Conservation (phyloP, 768 basidiomycete species). For the Clavaria fumosa region DNA sequence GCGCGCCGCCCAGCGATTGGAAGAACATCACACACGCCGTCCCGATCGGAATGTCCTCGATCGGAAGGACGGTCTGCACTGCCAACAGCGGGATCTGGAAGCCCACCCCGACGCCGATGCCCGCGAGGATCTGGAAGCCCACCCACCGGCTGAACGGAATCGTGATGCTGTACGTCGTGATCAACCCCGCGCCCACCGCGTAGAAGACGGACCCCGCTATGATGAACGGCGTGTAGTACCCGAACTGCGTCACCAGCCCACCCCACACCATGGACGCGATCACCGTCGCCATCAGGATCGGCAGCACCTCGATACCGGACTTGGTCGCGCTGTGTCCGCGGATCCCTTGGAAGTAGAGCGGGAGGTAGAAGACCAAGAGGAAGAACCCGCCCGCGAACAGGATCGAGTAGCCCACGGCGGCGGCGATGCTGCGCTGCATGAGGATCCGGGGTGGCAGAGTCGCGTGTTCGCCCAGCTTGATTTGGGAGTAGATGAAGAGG, state of each 20-base stretch:
- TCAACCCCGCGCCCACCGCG: slow-evolving; percentile 21
- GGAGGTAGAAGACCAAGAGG: not conserved
- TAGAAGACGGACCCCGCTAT: slow-evolving; percentile 16
- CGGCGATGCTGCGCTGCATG: not conserved
- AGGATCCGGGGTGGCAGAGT: not conserved
- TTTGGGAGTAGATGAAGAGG: not conserved
- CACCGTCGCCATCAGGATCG: slow-evolving; percentile 23
- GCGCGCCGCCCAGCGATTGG: no score
- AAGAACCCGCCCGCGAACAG: not conserved
- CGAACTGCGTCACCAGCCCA: slow-evolving; percentile 21
- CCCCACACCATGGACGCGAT: slow-evolving; percentile 23
- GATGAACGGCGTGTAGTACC: slow-evolving; percentile 22
- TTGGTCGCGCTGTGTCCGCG: slow-evolving; percentile 20
- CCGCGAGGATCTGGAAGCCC: slow-evolving; percentile 12
- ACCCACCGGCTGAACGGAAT: slow-evolving; percentile 10
- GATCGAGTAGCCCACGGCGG: not conserved
- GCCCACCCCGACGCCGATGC: slow-evolving; percentile 17
- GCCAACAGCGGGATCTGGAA: slow-evolving; percentile 11
- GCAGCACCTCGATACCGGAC: slow-evolving; percentile 21
- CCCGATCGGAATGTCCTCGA: slow-evolving; percentile 8
- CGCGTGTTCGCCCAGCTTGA: not conserved
- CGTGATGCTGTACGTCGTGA: slow-evolving; percentile 16
- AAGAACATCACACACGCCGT: no score
- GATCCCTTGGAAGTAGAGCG: slow-evolving; percentile 21
- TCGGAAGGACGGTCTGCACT: slow-evolving; percentile 9